phyloP scores from a whole-genome alignment of 2,329 filamentous ascomycete species.

The Teratosphaeria zuluensis region DNA sequence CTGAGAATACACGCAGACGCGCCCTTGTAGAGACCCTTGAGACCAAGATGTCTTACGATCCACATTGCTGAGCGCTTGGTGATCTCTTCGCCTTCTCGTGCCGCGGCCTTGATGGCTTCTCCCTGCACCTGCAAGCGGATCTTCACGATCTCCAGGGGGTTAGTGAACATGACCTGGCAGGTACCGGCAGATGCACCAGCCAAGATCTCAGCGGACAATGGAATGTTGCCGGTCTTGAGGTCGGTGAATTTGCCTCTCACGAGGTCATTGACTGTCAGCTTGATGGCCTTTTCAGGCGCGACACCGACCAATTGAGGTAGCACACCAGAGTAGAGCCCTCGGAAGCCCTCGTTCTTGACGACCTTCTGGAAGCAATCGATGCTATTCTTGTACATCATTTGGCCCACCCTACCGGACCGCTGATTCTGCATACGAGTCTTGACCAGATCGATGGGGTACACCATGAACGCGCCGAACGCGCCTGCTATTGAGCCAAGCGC shows the following conservation, averaged over 20 bases:
- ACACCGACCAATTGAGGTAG: slow-evolving; percentile 92
- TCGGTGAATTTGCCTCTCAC: slow-evolving; percentile 69
- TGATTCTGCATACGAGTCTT: slow-evolving; percentile 99
- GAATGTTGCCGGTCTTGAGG: slow-evolving; percentile 63
- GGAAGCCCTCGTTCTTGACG: slow-evolving; percentile 80
- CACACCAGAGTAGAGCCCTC: slow-evolving; percentile 87
- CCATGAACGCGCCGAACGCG: slow-evolving; percentile 98
- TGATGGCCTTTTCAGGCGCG: slow-evolving; percentile 98
- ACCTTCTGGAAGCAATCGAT: slow-evolving; percentile 92
- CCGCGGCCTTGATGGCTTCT: slow-evolving; percentile 69
- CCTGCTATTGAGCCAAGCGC: slow-evolving; percentile 79
- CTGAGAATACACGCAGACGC: slow-evolving; percentile 88
- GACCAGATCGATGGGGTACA: slow-evolving; percentile 96
- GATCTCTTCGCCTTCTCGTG: slow-evolving; percentile 65
- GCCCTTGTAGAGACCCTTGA: slow-evolving; percentile 93
- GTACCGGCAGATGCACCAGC: slow-evolving; percentile 83
- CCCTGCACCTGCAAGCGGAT: slow-evolving; percentile 96
- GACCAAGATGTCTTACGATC: slow-evolving; percentile 92
- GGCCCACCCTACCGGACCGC: slow-evolving; percentile 68
- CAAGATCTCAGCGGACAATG: slow-evolving; percentile 61
- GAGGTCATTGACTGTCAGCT: slow-evolving; percentile 94
- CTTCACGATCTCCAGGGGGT: slow-evolving; percentile 98
- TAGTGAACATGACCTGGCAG: slow-evolving; percentile 97
- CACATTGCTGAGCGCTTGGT: slow-evolving; percentile 90
- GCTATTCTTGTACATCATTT: slow-evolving; percentile 93